These are phyloP conservation scores for Cenchrus purpureus DNA, from an alignment of 176 grass and related monocot genomes.

Conservation along the genomic window DNA sequence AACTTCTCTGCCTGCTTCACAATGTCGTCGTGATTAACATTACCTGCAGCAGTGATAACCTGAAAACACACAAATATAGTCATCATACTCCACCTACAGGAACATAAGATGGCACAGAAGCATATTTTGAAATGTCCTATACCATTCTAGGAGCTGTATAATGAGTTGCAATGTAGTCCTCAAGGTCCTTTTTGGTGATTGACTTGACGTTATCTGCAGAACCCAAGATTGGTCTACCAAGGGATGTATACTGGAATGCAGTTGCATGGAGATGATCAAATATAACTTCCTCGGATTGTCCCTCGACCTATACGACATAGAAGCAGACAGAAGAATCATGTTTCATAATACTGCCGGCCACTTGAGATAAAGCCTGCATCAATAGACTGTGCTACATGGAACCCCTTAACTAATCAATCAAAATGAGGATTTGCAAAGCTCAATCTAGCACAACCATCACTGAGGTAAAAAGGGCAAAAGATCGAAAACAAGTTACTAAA, in stretches of 20 bases:
- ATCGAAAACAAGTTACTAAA: not conserved
- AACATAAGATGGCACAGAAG: not conserved
- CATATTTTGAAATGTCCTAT: constrained; percentile 28
- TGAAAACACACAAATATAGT: constrained; percentile 41
- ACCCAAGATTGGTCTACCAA: constrained; percentile 89
- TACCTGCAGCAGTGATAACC: constrained; percentile 91
- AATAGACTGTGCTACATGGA: not conserved
- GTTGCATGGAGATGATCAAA: constrained; percentile 99
- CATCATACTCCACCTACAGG: constrained; percentile 7
- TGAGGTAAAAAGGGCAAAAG: not conserved
- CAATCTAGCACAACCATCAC: not conserved
- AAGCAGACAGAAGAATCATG: constrained; percentile 28
- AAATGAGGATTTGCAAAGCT: not conserved
- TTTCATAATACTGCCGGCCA: not conserved
- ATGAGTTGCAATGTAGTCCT: constrained; percentile 89
- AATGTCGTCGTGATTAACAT: constrained; percentile 90
- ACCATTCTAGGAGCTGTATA: constrained; percentile 98
- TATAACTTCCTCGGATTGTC: constrained; percentile 90
- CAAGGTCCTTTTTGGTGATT: constrained; percentile 75
- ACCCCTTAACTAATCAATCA: not conserved
- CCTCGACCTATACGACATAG: constrained; percentile 67
- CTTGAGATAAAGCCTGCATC: not conserved
- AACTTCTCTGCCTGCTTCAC: constrained; percentile 76
- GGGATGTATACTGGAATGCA: constrained; percentile 93
- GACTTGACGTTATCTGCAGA: constrained; percentile 78